These are phyloP conservation scores for Acidomyces sp. DNA, from an alignment of 495 filamentous ascomycete species.

Conservation along the genomic window DNA sequence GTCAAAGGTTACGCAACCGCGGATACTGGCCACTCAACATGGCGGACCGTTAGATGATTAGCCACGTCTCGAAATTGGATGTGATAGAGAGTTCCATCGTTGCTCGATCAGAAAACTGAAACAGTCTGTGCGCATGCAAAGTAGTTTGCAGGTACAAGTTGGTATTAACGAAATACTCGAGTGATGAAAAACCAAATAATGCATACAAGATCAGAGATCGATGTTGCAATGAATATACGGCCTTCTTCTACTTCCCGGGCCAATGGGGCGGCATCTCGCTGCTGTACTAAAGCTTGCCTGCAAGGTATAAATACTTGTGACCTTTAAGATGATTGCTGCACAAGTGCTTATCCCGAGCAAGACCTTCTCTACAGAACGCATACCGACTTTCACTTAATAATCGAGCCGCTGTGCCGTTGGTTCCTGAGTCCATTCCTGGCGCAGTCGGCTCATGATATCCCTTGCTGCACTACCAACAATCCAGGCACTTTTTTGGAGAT, in stretches of 20 bases:
- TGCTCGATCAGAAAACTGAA: slow-evolving; percentile 16
- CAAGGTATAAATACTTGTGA: slow-evolving; percentile 4
- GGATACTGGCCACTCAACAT: no score
- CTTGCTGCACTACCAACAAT: slow-evolving; percentile 16
- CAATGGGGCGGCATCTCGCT: slow-evolving; percentile 4
- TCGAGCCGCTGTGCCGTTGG: background rate
- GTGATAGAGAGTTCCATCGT: slow-evolving; percentile 12
- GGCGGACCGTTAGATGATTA: no score
- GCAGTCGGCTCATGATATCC: slow-evolving; percentile 7
- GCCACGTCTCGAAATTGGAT: background rate
- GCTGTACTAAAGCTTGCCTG: slow-evolving; percentile 11
- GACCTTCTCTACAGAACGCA: slow-evolving; percentile 4
- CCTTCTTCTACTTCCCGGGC: slow-evolving; percentile 3
- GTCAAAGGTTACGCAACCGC: background rate
- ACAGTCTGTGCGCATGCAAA: slow-evolving; percentile 13
- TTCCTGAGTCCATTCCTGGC: slow-evolving; percentile 11
- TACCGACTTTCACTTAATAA: background rate
- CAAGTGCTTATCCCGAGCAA: slow-evolving; percentile 13
- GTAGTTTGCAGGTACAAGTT: no score
- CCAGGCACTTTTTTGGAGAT: slow-evolving; percentile 14
- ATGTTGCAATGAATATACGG: slow-evolving; percentile 15
- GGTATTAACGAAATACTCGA: background rate
- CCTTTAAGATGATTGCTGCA: background rate
- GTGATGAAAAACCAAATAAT: slow-evolving; percentile 4
- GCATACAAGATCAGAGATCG: no score